Base-by-base conservation (phyloP, 1,284 basidiomycete genomes). In the Pyrrhoderma lamaoense region DNA sequence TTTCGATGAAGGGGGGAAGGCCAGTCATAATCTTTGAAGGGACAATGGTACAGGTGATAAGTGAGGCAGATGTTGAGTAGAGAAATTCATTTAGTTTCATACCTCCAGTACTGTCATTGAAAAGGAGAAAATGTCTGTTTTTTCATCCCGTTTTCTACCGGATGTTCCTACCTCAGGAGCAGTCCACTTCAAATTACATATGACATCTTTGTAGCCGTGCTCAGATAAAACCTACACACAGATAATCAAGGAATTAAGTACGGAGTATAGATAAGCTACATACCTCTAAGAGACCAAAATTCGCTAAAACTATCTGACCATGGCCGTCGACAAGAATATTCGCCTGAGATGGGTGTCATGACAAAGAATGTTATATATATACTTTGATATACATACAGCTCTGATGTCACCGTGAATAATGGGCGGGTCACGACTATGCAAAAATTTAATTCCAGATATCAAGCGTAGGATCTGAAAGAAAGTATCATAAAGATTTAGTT, bases 71-170 rank as follows among this genome's bases (percentile, higher is more conserved):
- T 3, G 3, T n/a, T n/a, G 8, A n/a, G 8, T 14, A 31, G 8
- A 11, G 27, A 27, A 7, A 25, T 36, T 7, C 11, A 19, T 18
- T 18, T 5, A 22, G 35, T 1, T n/a, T 13, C 13, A 37, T 52
- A 75, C 77, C 70, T 79, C 77, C 16, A 79, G 63, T 34, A 76
- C 67, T 4, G 76, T 77, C 77, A 79, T 79, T 4, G 65, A 75
- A 42, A 70, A 73, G 9, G 77, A 69, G 54, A 77, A 79, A 9
- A 79, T 67, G 56, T 80, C 78, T 8, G 76, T 72, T 31, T 65
- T 64, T 13, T 65, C 64, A 0, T 74, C 76, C 19, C 79, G 61
- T 3, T 68, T 67, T 7, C 72, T 75, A 54, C 71, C 67, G 8
- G 73, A 74, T 48, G 68, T 63, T 57, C 72, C 76, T n/a, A 79